phyloP scores from a whole-genome alignment of 192 early-diverging fungal species.

The Gigaspora rosea region DNA sequence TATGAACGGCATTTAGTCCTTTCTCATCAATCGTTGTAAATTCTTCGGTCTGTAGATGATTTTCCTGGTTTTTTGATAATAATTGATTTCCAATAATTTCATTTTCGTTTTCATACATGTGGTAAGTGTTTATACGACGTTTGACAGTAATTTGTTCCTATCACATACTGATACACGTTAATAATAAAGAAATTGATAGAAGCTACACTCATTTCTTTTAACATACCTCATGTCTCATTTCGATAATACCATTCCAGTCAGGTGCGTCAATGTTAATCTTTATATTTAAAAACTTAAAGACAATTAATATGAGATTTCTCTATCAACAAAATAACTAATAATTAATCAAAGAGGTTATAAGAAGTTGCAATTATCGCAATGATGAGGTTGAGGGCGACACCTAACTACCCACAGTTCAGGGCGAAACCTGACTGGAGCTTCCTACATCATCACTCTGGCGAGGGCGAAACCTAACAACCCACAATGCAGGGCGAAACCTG shows the following conservation, averaged over 20 bases:
- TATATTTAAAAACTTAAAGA: constrained; percentile 1
- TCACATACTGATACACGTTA: constrained; percentile 3
- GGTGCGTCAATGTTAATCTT: constrained; percentile 1
- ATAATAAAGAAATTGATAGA: constrained; percentile 2
- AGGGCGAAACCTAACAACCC: too few relatives aligned
- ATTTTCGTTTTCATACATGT: constrained; percentile 4
- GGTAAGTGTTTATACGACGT: not conserved
- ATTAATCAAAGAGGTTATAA: not conserved
- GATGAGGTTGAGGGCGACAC: constrained; percentile 4
- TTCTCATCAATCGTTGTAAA: not conserved
- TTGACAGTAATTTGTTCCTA: not conserved
- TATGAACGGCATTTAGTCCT: not conserved
- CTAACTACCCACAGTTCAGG: constrained; percentile 12
- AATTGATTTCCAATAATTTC: constrained; percentile 26
- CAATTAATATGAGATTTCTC: constrained; percentile 6
- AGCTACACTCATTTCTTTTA: constrained; percentile 13
- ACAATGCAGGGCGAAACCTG: not conserved
- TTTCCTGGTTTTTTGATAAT: constrained; percentile 21
- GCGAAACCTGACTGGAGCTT: not conserved
- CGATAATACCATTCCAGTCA: constrained; percentile 25
- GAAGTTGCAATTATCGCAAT: constrained; percentile 17
- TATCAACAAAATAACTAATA: not conserved
- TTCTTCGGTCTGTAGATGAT: not conserved
- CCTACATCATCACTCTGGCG: too few relatives aligned
- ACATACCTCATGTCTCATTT: constrained; percentile 6